Evolutionary conservation across 768 basidiomycete genomes (phyloP).

Genomic region (Pleurotus pulmonarius): DNA sequence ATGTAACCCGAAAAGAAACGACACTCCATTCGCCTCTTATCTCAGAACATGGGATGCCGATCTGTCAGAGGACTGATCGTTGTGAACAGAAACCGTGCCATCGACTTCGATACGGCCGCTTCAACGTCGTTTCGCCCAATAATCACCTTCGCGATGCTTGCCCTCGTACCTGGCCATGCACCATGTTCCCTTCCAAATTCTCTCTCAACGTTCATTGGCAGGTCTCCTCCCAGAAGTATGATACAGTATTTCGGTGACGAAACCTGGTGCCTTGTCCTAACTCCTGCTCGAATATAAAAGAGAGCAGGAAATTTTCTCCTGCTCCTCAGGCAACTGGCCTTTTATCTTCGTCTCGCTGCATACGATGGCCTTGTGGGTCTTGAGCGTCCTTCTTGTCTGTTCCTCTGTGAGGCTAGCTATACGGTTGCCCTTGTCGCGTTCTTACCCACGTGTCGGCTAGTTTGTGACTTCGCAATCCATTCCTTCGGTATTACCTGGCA

Average conservation of each 20-base stretch:
- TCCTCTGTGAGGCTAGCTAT: neutral
- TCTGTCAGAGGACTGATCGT: conserved; percentile 3
- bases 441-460: neutral
- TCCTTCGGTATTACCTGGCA: conserved; percentile 30
- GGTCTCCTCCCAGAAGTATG: neutral
- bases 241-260: neutral
- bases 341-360: too few relatives aligned
- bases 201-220: neutral
- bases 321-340: neutral
- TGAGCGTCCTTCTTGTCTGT: neutral
- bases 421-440: neutral
- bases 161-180: conserved; percentile 6
- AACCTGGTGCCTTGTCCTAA: neutral
- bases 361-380: neutral
- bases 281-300: neutral
- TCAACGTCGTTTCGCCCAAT: neutral
- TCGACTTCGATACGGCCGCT: neutral
- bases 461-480: conserved; percentile 16
- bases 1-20: too few relatives aligned
- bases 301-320: neutral
- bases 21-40: too few relatives aligned
- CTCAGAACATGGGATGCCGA: neutral
- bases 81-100: neutral
- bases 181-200: conserved; percentile 1
- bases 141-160: neutral